A percentile compares a stretch with the other conserved stretches of the same genome.
These are phyloP conservation scores for Toxicodendron radicans DNA, from an alignment of 345 rosid species.

Conservation along the genomic window DNA sequence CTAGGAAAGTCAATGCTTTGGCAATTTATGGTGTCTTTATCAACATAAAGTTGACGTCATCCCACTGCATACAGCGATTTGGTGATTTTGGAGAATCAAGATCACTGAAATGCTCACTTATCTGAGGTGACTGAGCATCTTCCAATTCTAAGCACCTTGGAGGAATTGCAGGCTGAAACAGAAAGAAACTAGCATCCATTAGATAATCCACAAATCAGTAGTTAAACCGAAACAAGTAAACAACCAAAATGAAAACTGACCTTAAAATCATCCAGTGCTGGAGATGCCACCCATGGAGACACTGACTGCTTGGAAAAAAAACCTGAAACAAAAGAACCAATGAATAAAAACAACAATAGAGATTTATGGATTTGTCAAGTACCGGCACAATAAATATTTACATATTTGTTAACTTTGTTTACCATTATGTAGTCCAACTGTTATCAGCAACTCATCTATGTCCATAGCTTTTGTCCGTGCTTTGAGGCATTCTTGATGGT, in stretches of 20 bases:
- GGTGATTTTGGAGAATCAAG: slow-evolving; percentile 36
- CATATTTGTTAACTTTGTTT: neutral
- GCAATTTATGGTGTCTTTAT: slow-evolving; percentile 32
- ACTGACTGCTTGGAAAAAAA: slow-evolving; percentile 12
- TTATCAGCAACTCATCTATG: slow-evolving; percentile 38
- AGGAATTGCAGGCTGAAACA: slow-evolving; percentile 30
- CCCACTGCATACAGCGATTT: slow-evolving; percentile 20
- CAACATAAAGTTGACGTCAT: slow-evolving; percentile 34
- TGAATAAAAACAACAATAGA: neutral
- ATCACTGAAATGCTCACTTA: neutral
- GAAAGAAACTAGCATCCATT: neutral
- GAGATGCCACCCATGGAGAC: slow-evolving; percentile 8
- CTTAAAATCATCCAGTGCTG: slow-evolving; percentile 21
- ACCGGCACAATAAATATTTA: slow-evolving; percentile 14
- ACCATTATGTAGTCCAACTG: slow-evolving; percentile 43
- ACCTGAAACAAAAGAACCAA: slow-evolving; percentile 19
- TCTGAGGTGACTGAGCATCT: slow-evolving; percentile 23
- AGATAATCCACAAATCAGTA: neutral
- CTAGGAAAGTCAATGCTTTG: slow-evolving; percentile 23
- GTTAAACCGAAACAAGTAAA: neutral
- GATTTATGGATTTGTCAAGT: neutral
- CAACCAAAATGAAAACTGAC: slow-evolving; percentile 18
- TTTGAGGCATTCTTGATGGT: slow-evolving; percentile 56
- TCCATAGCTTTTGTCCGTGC: slow-evolving; percentile 33
- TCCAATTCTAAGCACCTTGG: slow-evolving; percentile 26